A percentile compares a stretch with the other conserved stretches of the same genome.
These are phyloP conservation scores for Candida buenavistaensis DNA, from an alignment of 1,139 yeast species.

Conservation along the genomic window DNA sequence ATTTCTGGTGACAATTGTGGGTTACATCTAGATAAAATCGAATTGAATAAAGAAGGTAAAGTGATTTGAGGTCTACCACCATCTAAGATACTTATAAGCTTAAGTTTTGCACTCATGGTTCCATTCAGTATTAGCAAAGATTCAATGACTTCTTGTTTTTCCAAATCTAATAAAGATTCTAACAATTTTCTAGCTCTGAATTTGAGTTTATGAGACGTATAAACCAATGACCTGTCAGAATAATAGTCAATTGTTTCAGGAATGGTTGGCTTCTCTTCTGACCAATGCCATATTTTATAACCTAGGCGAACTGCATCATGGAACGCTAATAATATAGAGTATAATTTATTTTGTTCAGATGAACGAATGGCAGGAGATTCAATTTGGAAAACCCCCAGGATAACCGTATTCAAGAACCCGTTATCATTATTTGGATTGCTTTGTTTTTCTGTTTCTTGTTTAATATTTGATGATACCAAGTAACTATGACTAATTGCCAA, in stretches of 20 bases:
- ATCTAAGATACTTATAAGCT: constrained; percentile 73
- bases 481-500: constrained; percentile 63
- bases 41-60: constrained; percentile 62
- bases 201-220: constrained; percentile 66
- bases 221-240: constrained; percentile 47
- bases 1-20: constrained; percentile 33
- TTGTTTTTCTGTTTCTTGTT: constrained; percentile 6
- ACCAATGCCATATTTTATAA: constrained; percentile 73
- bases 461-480: constrained; percentile 37
- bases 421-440: constrained; percentile 21
- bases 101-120: constrained; percentile 26
- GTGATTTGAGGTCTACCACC: constrained; percentile 81
- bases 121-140: constrained; percentile 48
- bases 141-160: constrained; percentile 74
- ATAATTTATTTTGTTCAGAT: constrained; percentile 54
- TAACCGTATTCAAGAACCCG: constrained; percentile 73
- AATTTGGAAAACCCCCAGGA: constrained; percentile 83
- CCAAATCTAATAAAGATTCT: constrained; percentile 67
- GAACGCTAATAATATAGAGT: constrained; percentile 60
- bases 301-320: constrained; percentile 58
- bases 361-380: constrained; percentile 65
- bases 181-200: constrained; percentile 69
- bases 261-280: constrained; percentile 46
- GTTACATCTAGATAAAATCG: constrained; percentile 43
- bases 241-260: constrained; percentile 11